phyloP scores from a whole-genome alignment of 768 basidiomycete species.

The Suillus clintonianus region DNA sequence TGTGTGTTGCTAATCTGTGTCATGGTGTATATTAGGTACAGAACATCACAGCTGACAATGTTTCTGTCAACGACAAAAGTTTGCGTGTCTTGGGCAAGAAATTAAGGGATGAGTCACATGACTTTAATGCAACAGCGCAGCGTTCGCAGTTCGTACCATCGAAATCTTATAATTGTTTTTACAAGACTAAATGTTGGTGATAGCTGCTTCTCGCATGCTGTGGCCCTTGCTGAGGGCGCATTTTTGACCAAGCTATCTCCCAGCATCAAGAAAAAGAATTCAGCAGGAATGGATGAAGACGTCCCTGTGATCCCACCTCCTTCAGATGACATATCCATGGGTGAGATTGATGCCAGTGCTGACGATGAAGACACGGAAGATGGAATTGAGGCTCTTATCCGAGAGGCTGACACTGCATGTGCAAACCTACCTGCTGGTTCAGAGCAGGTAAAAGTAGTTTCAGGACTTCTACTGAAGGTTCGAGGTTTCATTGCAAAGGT shows the following conservation, averaged over 20 bases:
- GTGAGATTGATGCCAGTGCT: not conserved
- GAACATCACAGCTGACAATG: not conserved
- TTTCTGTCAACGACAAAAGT: not conserved
- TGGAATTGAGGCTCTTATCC: not conserved
- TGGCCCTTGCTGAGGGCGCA: not conserved
- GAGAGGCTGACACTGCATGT: no score
- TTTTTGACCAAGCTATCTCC: not conserved
- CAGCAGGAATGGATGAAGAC: no score
- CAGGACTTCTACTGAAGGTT: not conserved
- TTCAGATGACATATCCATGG: conserved; percentile 2
- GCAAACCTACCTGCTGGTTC: no score
- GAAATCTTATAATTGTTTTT: not conserved
- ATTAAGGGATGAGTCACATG: not conserved
- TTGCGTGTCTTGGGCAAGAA: not conserved
- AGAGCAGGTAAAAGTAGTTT: no score
- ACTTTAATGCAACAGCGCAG: not conserved
- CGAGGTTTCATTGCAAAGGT: not conserved
- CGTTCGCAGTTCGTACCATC: not conserved
- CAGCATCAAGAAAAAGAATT: not conserved
- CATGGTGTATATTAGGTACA: not conserved
- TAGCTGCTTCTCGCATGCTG: not conserved
- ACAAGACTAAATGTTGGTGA: not conserved
- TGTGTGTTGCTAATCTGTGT: not conserved
- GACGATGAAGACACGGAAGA: not conserved
- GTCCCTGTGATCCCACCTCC: not conserved